Percentiles rank a stretch among this genome's conserved stretches.
phyloP scores from a whole-genome alignment of 805 yeast genomes.

The Cyberlindnera galapagoensis region DNA sequence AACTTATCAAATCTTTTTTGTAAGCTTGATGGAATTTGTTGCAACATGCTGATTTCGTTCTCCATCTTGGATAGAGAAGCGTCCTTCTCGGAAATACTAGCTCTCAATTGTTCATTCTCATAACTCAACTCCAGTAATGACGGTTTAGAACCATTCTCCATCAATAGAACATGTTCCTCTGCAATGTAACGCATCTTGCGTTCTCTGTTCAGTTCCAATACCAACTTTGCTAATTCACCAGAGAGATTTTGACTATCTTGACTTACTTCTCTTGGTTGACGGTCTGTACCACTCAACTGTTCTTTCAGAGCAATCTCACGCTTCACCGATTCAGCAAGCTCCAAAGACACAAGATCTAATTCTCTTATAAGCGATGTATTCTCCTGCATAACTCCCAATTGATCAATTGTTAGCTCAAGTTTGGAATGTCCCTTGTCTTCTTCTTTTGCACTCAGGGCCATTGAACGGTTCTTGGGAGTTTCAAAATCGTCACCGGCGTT shows the following conservation, averaged over 20 bases:
- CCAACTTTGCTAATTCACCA: constrained; percentile 43
- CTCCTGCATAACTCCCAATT: constrained; percentile 54
- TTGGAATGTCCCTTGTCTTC: too few relatives aligned
- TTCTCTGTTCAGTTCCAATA: constrained; percentile 55
- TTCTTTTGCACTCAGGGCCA: constrained; percentile 14
- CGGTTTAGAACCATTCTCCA: constrained; percentile 48
- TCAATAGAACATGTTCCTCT: constrained; percentile 58
- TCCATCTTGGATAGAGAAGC: constrained; percentile 40
- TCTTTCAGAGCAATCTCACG: constrained; percentile 60
- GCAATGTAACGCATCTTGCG: constrained; percentile 60
- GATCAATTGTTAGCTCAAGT: constrained; percentile 49
- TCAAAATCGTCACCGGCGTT: too few relatives aligned
- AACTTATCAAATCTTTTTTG: constrained; percentile 34
- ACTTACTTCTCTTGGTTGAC: neutral
- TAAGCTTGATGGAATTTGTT: constrained; percentile 30
- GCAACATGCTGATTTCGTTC: constrained; percentile 37
- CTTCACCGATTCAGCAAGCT: constrained; percentile 64
- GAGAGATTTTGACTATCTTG: constrained; percentile 24
- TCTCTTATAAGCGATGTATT: constrained; percentile 55
- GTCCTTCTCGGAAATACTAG: constrained; percentile 40
- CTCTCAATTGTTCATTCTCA: constrained; percentile 47
- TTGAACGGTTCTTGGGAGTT: too few relatives aligned
- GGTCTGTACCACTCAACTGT: constrained; percentile 22
- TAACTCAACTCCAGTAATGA: constrained; percentile 49
- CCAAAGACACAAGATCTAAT: constrained; percentile 61